Conservation (phyloP, 2,329 filamentous ascomycete species). For the Cadophora luteo-olivacea region DNA sequence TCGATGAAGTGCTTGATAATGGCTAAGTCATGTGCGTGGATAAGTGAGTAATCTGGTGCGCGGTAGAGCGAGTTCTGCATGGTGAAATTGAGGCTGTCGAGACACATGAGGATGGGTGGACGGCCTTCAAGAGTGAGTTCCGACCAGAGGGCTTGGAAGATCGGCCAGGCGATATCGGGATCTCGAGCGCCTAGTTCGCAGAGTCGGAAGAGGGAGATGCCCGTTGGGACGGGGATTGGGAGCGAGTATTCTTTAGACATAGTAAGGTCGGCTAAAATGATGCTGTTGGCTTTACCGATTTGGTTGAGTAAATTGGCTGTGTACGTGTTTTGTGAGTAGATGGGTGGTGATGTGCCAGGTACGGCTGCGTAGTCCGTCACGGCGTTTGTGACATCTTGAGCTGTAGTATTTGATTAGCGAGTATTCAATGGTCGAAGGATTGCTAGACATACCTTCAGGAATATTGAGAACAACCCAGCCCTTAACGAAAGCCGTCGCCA, state of each 20-base stretch:
- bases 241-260: slow-evolving; percentile 62
- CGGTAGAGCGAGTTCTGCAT: slow-evolving; percentile 83
- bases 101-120: slow-evolving; percentile 69
- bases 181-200: slow-evolving; percentile 74
- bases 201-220: slow-evolving; percentile 70
- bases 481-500: slow-evolving; percentile 81
- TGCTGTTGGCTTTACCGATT: slow-evolving; percentile 74
- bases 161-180: slow-evolving; percentile 77
- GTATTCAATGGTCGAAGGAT: background rate
- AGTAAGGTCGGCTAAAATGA: slow-evolving; percentile 62
- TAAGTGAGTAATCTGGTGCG: slow-evolving; percentile 69
- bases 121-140: slow-evolving; percentile 68
- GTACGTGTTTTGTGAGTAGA: slow-evolving; percentile 82
- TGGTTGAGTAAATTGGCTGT: slow-evolving; percentile 75
- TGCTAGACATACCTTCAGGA: slow-evolving; percentile 74
- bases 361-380: slow-evolving; percentile 81
- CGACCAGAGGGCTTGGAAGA: slow-evolving; percentile 81
- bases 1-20: slow-evolving; percentile 78
- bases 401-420: slow-evolving; percentile 51
- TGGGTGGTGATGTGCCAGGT: slow-evolving; percentile 59
- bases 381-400: slow-evolving; percentile 80
- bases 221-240: slow-evolving; percentile 62
- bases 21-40: slow-evolving; percentile 86
- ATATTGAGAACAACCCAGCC: slow-evolving; percentile 89
- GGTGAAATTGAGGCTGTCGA: slow-evolving; percentile 83